Percentiles rank a stretch among this genome's conserved stretches.
phyloP scores from a whole-genome alignment of 345 rosid genomes.

The Trapa incisa region DNA sequence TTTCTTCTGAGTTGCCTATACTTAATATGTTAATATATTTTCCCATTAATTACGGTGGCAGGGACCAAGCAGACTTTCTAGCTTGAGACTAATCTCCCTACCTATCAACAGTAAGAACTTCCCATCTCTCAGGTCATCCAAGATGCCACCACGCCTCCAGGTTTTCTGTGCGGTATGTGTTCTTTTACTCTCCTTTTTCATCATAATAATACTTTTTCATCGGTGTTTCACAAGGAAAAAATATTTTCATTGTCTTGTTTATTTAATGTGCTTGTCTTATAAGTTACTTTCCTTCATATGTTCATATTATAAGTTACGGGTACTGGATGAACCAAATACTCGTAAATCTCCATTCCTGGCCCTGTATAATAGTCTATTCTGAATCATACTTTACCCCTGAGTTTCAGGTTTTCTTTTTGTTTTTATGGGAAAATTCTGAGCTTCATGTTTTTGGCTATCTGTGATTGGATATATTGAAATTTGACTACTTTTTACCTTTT shows the following conservation, averaged over 20 bases:
- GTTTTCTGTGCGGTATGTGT: constrained; percentile 23
- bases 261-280: too few species aligned
- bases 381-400: not conserved
- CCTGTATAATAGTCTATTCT: not conserved
- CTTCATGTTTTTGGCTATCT: too few species aligned
- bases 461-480: not conserved
- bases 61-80: constrained; percentile 14
- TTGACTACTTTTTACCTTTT: not conserved
- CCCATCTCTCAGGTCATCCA: constrained; percentile 18
- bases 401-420: too few species aligned
- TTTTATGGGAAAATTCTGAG: too few species aligned
- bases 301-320: too few species aligned
- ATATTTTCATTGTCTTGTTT: too few species aligned
- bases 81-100: constrained; percentile 17
- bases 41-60: not conserved
- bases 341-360: too few species aligned
- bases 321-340: too few species aligned
- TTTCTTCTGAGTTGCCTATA: not conserved
- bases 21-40: not conserved
- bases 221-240: too few species aligned
- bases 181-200: not conserved
- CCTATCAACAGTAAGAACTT: constrained; percentile 13
- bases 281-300: too few species aligned
- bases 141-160: constrained; percentile 10
- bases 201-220: too few species aligned